Conservation (phyloP, 352 stramenopile species). For the Pythium rishiriense region DNA sequence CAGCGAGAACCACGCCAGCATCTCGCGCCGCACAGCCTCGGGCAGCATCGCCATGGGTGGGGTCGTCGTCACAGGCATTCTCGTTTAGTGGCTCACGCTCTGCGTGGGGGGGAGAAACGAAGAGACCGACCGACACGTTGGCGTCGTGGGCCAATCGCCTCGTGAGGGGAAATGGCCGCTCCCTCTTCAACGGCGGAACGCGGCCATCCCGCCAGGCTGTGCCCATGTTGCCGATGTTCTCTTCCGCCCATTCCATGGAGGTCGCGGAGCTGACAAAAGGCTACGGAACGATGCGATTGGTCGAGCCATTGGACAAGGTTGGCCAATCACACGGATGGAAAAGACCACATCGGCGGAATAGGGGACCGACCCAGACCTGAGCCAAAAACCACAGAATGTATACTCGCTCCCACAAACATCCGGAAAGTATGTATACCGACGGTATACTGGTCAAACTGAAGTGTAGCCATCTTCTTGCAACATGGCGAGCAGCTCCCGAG, state of each 20-base stretch:
- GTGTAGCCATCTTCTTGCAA: slow-evolving; percentile 23
- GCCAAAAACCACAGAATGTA: not conserved
- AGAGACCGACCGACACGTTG: not conserved
- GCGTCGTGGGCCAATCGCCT: slow-evolving; percentile 12
- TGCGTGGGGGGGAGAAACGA: not conserved
- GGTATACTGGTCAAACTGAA: slow-evolving; percentile 16
- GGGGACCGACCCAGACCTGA: not conserved
- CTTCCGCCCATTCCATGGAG: slow-evolving; percentile 5
- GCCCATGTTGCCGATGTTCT: not conserved
- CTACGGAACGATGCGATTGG: slow-evolving; percentile 13
- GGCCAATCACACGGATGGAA: slow-evolving; percentile 13
- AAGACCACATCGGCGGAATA: slow-evolving; percentile 26
- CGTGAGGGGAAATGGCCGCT: not conserved
- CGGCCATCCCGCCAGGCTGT: not conserved
- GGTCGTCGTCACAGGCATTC: not conserved
- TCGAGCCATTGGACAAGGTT: not conserved
- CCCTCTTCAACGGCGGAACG: slow-evolving; percentile 25
- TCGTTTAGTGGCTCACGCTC: not conserved
- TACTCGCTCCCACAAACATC: slow-evolving; percentile 7
- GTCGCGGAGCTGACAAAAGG: slow-evolving; percentile 18
- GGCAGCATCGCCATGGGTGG: slow-evolving; percentile 22
- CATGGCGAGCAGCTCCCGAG: not conserved
- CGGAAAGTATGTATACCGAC: slow-evolving; percentile 13
- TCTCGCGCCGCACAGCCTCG: slow-evolving; percentile 34
- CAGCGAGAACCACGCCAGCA: slow-evolving; percentile 52